phyloP scores from a whole-genome alignment of 2,329 filamentous ascomycete genomes.

The Aspergillus japonicus region DNA sequence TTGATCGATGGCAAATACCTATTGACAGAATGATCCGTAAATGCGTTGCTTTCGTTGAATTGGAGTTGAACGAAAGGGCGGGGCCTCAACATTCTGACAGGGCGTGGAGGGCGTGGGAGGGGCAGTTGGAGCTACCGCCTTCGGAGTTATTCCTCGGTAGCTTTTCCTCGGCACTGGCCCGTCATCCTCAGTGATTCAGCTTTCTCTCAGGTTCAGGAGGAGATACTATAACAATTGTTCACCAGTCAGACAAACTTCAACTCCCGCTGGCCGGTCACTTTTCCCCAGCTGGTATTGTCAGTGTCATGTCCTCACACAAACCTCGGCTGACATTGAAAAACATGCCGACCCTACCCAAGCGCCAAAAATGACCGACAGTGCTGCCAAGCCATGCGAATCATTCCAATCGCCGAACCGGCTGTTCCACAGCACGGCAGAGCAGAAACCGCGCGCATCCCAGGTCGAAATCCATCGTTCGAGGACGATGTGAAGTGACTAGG shows the following conservation, averaged over 20 bases:
- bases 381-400: no score
- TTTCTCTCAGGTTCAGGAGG: no score
- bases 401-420: no score
- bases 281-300: not conserved
- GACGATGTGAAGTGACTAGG: not conserved
- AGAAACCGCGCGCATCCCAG: not conserved
- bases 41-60: slow-evolving; percentile 3
- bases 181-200: not conserved
- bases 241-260: not conserved
- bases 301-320: not conserved
- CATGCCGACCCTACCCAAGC: no score
- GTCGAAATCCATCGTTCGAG: not conserved
- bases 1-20: no score
- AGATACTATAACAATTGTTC: not conserved
- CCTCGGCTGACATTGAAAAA: not conserved
- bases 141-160: slow-evolving; percentile 6
- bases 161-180: not conserved
- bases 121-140: slow-evolving; percentile 8
- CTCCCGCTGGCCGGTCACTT: no score
- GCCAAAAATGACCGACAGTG: no score
- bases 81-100: slow-evolving; percentile 2
- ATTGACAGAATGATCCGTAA: not conserved
- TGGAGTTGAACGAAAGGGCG: not conserved
- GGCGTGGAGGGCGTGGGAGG: slow-evolving; percentile 2
- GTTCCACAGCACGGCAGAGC: not conserved